A percentile compares a stretch with the other conserved stretches of the same genome.
phyloP scores from a whole-genome alignment of 2,329 filamentous ascomycete genomes.

The Fusarium tuaranense region DNA sequence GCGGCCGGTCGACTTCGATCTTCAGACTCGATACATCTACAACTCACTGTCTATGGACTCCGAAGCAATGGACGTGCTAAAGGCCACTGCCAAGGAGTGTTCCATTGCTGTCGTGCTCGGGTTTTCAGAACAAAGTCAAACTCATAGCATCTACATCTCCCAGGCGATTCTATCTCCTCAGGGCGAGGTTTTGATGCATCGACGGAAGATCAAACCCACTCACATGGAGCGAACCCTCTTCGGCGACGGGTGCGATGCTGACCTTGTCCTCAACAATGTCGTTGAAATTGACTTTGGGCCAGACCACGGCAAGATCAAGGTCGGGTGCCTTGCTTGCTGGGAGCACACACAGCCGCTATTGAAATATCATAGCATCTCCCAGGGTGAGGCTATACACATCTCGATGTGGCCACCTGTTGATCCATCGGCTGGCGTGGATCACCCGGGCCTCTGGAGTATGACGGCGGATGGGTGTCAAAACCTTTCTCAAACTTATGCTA shows the following conservation, averaged over 20 bases:
- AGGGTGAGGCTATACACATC: conserved; percentile 60
- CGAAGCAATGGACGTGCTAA: conserved; percentile 51
- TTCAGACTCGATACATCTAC: conserved; percentile 49
- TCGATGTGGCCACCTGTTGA: conserved; percentile 58
- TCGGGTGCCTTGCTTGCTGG: conserved; percentile 57
- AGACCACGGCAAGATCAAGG: conserved; percentile 28
- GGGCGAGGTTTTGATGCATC: conserved; percentile 52
- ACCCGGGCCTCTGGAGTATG: conserved; percentile 47
- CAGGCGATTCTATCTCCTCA: conserved; percentile 56
- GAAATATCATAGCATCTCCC: conserved; percentile 58
- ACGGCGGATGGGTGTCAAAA: conserved; percentile 52
- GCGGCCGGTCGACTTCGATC: conserved; percentile 35
- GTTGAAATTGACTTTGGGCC: conserved; percentile 51
- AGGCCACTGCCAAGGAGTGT: conserved; percentile 45
- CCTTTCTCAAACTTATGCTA: conserved; percentile 65
- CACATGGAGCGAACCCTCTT: conserved; percentile 63
- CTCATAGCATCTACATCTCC: conserved; percentile 55
- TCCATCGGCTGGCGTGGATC: conserved; percentile 27
- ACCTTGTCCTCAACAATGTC: conserved; percentile 52
- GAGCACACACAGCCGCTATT: conserved; percentile 64
- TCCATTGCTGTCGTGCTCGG: conserved; percentile 55
- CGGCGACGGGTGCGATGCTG: conserved; percentile 55
- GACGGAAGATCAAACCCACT: conserved; percentile 63
- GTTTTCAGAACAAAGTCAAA: conserved; percentile 53
- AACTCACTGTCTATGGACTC: conserved; percentile 55